These are phyloP conservation scores for Pseudocercospora crystallina DNA, from an alignment of 2,329 filamentous ascomycete genomes.

Conservation along the genomic window DNA sequence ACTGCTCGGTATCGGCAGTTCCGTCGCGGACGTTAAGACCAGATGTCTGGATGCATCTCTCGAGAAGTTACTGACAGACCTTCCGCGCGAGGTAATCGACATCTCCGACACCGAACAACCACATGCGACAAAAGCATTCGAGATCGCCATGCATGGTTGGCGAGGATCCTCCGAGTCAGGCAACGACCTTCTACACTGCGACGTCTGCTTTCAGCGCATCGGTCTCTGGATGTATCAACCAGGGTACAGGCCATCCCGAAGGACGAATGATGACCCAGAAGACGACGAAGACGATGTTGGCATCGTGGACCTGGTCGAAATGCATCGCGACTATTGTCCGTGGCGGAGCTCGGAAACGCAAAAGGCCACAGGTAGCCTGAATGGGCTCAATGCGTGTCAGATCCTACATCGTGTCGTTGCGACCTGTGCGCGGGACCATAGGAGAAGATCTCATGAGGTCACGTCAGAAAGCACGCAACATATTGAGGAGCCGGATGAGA, in stretches of 20 bases:
- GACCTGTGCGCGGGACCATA: slow-evolving; percentile 33
- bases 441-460: slow-evolving; percentile 27
- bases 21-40: slow-evolving; percentile 29
- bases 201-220: slow-evolving; percentile 81
- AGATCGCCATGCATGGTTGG: slow-evolving; percentile 49
- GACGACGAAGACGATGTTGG: slow-evolving; percentile 20
- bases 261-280: slow-evolving; percentile 39
- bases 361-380: slow-evolving; percentile 34
- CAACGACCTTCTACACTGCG: slow-evolving; percentile 74
- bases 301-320: slow-evolving; percentile 33
- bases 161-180: slow-evolving; percentile 58
- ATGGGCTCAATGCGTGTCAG: slow-evolving; percentile 32
- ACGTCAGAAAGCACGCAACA: slow-evolving; percentile 2
- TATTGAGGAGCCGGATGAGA: slow-evolving; percentile 6
- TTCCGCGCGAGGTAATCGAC: slow-evolving; percentile 28
- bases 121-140: slow-evolving; percentile 26
- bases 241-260: slow-evolving; percentile 39
- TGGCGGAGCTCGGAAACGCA: slow-evolving; percentile 37
- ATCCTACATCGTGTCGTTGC: slow-evolving; percentile 35
- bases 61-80: slow-evolving; percentile 28
- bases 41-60: slow-evolving; percentile 14
- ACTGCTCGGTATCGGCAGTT: slow-evolving; percentile 26
- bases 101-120: slow-evolving; percentile 8
- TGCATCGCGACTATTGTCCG: slow-evolving; percentile 40
- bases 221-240: slow-evolving; percentile 92